Percentiles rank a stretch among this genome's conserved stretches.
Conservation (phyloP, 306 rosid genomes). For the Lablab purpureus region DNA sequence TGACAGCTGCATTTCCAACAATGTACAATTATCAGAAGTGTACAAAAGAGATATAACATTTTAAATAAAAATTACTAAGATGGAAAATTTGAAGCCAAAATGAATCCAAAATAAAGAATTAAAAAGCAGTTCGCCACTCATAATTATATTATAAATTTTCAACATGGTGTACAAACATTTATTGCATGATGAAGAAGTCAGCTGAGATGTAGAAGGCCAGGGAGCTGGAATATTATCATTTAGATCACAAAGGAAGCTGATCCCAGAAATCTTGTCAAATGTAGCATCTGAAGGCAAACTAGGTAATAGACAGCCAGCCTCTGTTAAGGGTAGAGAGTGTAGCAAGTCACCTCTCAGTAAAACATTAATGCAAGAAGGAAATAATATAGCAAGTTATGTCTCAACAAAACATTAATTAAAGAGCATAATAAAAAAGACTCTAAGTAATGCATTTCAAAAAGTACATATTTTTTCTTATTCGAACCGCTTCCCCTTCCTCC, state of each 20-base stretch:
- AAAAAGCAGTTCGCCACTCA: conserved; percentile 17
- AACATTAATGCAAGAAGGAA: conserved; percentile 22
- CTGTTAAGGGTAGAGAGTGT: conserved; percentile 56
- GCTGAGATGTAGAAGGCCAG: conserved; percentile 81
- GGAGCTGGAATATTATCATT: conserved; percentile 98
- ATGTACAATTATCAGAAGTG: conserved; percentile 34
- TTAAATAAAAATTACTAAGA: not conserved
- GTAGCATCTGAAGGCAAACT: conserved; percentile 96
- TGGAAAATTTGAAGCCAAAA: conserved; percentile 19
- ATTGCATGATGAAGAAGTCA: conserved; percentile 77
- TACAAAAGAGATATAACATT: conserved; percentile 15
- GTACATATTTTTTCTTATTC: not conserved
- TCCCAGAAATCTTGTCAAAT: conserved; percentile 77
- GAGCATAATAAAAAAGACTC: conserved; percentile 12
- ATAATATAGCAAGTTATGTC: conserved; percentile 33
- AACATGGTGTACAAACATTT: conserved; percentile 66
- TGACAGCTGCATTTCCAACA: conserved; percentile 69
- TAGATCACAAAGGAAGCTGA: conserved; percentile 92
- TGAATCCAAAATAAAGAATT: not conserved
- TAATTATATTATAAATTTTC: not conserved
- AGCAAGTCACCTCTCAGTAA: conserved; percentile 37
- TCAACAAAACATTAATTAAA: not conserved
- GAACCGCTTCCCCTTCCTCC: not conserved
- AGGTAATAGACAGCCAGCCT: conserved; percentile 88
- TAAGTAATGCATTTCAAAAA: conserved; percentile 20